Evolutionary conservation across 768 basidiomycete species (phyloP), one percentile per base, ranked within the genome.

Genomic region (Chiua virens): DNA sequence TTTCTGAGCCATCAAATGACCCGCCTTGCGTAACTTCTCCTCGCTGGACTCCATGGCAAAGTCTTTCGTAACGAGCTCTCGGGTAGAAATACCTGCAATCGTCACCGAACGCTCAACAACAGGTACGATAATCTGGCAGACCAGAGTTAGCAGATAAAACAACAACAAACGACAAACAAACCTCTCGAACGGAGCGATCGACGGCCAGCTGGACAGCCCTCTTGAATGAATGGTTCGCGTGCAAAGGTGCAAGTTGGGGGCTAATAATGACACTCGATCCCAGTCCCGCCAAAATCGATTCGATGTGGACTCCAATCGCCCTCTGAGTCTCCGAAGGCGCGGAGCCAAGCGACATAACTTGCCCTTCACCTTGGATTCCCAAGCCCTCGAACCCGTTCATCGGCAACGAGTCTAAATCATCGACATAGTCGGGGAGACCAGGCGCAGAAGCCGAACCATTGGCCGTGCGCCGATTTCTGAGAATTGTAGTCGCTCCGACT

Each of bases 51-150:
- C 97, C 45, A 90, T 92, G 4, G 89, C 93, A 57, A 95, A 99
- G 68, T 99, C 97, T 72, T 98, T 98, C 41, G 86, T 81, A 18
- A 97, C 92, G 10, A 99, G 77, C 65, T 99, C 97, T 35, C 94
- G 80, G 17, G 96, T 96, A 14, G 97, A 98, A 57, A 98, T 98
- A 22, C 94, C 93, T 11, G 96, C 96, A 57, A 99, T 98, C 1
- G 97, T 98, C 21, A 98, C 97, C 20, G 95, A 98, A 46, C 97
- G 83, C 62, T 99, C 97, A 21, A 99, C 95, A 45, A 99, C 96
- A 6, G 97, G 97, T 17, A 95, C 76, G 59, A 99, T 95, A 52
- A 98, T 98, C 86, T 93, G 41, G 39, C 35, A 41, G 22, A 54
- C 5, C 39, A 47, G 22, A 45, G 44, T 42, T 46, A 23, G 23